Conservation (phyloP, 306 rosid genomes). For the Acacia confusa region DNA sequence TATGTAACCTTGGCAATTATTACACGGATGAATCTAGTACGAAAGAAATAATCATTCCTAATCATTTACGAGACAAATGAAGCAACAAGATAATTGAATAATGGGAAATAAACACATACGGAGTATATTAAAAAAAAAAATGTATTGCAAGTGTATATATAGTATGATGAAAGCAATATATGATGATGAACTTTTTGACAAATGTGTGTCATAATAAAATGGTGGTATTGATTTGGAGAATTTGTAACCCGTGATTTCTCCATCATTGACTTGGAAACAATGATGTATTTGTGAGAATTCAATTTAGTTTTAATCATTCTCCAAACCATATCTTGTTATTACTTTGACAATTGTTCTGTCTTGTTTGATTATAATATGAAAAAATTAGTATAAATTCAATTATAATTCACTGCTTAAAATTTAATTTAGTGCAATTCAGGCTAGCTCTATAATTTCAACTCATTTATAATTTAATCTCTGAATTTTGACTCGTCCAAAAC, state of each 20-base stretch:
- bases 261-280: background rate
- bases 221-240: background rate
- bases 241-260: background rate
- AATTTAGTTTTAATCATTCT: background rate
- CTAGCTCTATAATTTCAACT: too few species aligned
- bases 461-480: too few species aligned
- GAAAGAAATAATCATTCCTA: background rate
- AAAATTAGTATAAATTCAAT: too few species aligned
- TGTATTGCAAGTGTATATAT: background rate
- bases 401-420: too few species aligned
- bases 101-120: background rate
- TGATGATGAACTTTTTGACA: background rate
- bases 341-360: background rate
- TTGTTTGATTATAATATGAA: background rate
- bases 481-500: too few species aligned
- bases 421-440: too few species aligned
- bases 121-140: background rate
- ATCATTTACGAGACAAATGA: constrained; percentile 6
- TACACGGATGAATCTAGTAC: background rate
- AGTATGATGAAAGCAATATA: background rate
- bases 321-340: background rate
- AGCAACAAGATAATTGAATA: background rate
- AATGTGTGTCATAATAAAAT: background rate
- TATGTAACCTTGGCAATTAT: background rate
- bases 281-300: background rate